Percentiles rank a stretch among this genome's conserved stretches.
phyloP scores from a whole-genome alignment of 2,329 filamentous ascomycete genomes.

The Alternaria arbusti region DNA sequence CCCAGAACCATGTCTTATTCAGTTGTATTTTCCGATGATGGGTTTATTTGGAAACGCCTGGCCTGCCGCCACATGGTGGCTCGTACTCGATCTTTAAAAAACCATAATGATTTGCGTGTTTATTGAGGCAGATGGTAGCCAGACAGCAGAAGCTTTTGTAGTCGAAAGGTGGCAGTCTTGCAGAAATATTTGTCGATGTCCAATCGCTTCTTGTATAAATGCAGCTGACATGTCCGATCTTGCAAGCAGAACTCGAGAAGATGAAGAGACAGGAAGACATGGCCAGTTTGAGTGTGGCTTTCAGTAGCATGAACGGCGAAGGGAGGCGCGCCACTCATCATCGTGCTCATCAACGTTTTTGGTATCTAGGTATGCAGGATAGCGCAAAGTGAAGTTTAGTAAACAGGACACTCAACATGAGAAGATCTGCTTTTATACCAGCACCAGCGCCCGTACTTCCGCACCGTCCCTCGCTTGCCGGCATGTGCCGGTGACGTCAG shows the following conservation, averaged over 20 bases:
- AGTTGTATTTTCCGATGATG: too few relatives aligned
- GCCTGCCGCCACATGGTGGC: too few relatives aligned
- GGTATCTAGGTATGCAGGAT: too few relatives aligned
- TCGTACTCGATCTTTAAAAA: too few relatives aligned
- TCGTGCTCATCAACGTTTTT: not conserved
- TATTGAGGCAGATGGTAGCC: not conserved
- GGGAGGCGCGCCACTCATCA: not conserved
- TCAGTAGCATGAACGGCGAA: not conserved
- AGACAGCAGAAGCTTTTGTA: not conserved
- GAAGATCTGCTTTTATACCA: not conserved
- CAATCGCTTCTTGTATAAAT: not conserved
- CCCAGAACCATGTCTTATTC: too few relatives aligned
- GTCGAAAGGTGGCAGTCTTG: not conserved
- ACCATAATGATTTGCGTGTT: accelerated
- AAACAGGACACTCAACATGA: not conserved
- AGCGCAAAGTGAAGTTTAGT: not conserved
- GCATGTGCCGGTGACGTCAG: not conserved
- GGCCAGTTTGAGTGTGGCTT: not conserved
- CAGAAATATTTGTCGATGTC: not conserved
- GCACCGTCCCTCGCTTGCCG: not conserved
- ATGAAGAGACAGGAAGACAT: not conserved
- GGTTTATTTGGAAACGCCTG: too few relatives aligned
- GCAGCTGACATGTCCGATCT: not conserved
- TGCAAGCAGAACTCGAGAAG: not conserved
- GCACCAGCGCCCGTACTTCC: not conserved